Conservation (phyloP, 768 basidiomycete species). For the Leccinellum rugosiceps region DNA sequence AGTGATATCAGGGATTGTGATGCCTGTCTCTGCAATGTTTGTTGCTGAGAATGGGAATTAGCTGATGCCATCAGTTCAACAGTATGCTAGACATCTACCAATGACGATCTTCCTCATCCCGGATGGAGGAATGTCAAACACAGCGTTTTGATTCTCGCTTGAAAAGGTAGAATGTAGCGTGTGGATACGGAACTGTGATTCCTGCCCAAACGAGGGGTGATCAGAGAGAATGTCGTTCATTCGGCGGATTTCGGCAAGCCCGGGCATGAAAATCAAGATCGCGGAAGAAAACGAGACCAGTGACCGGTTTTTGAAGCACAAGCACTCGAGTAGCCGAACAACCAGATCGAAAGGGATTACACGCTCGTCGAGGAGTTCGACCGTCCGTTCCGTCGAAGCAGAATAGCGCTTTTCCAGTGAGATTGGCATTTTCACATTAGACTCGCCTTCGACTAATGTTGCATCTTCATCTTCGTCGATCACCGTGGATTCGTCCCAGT, state of each 20-base stretch:
- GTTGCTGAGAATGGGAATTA: conserved; percentile 50
- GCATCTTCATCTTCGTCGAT: conserved; percentile 68
- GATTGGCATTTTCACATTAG: conserved; percentile 26
- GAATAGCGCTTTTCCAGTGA: conserved; percentile 83
- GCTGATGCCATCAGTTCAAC: background rate
- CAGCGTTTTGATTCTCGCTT: conserved; percentile 84
- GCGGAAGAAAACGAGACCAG: conserved; percentile 68
- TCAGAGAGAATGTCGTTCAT: conserved; percentile 78
- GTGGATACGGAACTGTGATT: conserved; percentile 66
- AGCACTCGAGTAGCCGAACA: conserved; percentile 71
- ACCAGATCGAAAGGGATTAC: conserved; percentile 92
- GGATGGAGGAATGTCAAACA: conserved; percentile 81
- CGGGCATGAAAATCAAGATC: conserved; percentile 90
- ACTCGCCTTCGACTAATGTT: conserved; percentile 18
- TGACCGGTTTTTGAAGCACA: conserved; percentile 66
- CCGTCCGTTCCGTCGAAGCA: conserved; percentile 62
- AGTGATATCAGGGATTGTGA: conserved; percentile 97
- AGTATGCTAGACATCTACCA: conserved; percentile 44
- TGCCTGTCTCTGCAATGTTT: conserved; percentile 95
- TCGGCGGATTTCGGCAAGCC: conserved; percentile 88
- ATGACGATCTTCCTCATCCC: conserved; percentile 93
- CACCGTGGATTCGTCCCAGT: conserved; percentile 77
- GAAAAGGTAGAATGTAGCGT: conserved; percentile 93
- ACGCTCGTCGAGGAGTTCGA: conserved; percentile 85
- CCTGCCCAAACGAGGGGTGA: conserved; percentile 67